These are phyloP conservation scores for Pythium monospermum DNA, from an alignment of 352 stramenopile species.

Conservation along the genomic window DNA sequence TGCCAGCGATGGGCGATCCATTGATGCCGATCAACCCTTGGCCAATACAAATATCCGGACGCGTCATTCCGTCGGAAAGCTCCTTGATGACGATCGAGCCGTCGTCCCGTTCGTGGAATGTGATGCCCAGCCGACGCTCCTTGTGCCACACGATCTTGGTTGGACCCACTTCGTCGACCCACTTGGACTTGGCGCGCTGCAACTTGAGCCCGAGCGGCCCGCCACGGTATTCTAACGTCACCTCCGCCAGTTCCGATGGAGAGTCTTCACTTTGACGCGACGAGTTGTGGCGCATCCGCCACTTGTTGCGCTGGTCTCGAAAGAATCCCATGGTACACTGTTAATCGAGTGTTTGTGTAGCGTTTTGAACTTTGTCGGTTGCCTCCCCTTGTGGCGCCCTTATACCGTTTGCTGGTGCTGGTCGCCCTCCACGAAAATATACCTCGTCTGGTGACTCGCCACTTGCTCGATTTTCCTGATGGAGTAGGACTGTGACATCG, in stretches of 20 bases:
- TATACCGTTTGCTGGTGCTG: no score
- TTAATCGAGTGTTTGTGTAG: no score
- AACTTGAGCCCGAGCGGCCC: slow-evolving; percentile 34
- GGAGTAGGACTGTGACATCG: no score
- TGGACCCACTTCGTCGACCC: slow-evolving; percentile 21
- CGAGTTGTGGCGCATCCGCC: slow-evolving; percentile 22
- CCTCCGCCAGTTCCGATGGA: neutral
- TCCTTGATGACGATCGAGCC: slow-evolving; percentile 42
- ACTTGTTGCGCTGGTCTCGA: slow-evolving; percentile 24
- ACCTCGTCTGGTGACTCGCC: no score
- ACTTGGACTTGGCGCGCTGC: slow-evolving; percentile 33
- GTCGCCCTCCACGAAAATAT: no score
- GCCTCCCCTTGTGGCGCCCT: no score
- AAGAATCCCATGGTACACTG: slow-evolving; percentile 16
- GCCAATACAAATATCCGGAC: slow-evolving; percentile 25
- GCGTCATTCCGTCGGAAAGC: slow-evolving; percentile 11
- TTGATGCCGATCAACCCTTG: slow-evolving; percentile 43
- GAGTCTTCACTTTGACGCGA: neutral
- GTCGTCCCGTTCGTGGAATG: slow-evolving; percentile 34
- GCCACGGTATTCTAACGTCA: slow-evolving; percentile 30
- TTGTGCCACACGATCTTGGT: slow-evolving; percentile 42
- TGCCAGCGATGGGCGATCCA: slow-evolving; percentile 25
- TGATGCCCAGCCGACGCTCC: slow-evolving; percentile 40
- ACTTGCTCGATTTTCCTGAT: no score
- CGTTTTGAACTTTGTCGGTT: no score